Evolutionary conservation across 306 rosid genomes (phyloP), one percentile per base, ranked within the genome.

Genomic region (Cicer arietinum): DNA sequence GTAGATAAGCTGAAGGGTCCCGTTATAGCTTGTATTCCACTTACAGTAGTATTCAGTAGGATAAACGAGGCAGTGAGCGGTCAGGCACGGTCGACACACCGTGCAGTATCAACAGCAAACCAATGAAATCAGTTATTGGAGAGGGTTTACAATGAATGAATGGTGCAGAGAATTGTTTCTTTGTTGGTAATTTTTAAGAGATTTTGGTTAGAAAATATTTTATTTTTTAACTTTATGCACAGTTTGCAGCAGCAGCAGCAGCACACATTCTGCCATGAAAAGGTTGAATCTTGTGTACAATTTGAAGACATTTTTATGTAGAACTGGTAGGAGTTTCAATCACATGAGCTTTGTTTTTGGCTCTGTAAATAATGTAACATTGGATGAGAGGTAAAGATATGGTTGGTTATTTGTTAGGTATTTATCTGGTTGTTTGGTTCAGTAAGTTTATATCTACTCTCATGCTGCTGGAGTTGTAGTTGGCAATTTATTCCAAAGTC

Each of bases 31-130:
- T 94, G 99, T 77, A 84, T 94, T 71, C 97, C 99, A 52, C 88
- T 94, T 10, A 88, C 78, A 46, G 70, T 94, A 86, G 96, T 90
- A 65, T 94, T 94, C 74, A 90, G 97, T 88, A 80, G 96, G 84
- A 88, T 94, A 88, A 80, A 92, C 11, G 95, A 94, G 83, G 96
- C 97, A 7, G 84, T 90, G 81, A 90, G 84, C 22, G 95, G 95
- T 14, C 85, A 77, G 79, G 94, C 84, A 11, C 82, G 92, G 76
- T 88, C 84, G 35, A 76, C 85, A 1, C 85, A 89, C 79, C 85
- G 82, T n/a, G 82, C 64, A 65, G 69, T 77, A 77, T 75, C 70
- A 18, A 18, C 90, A 60, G 30, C 85, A 54, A 77, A 87, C 57
- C 75, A 75, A 7, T 88, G 87, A 89, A 61, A 69, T 75, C 7